These are phyloP conservation scores for Coniochaeta prunicola DNA, from an alignment of 2,329 filamentous ascomycete species.

Conservation along the genomic window DNA sequence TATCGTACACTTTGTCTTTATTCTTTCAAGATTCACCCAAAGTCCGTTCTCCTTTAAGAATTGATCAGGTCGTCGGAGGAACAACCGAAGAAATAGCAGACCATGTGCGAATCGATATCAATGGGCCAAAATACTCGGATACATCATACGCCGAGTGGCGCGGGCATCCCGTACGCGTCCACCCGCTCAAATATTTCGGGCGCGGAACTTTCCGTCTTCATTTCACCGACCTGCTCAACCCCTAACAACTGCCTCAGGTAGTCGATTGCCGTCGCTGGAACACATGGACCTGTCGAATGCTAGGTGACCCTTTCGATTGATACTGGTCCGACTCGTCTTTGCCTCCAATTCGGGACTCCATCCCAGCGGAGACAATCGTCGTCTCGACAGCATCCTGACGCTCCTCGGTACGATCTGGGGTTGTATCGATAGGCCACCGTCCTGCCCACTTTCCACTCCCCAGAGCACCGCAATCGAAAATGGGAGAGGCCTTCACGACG, in stretches of 20 bases:
- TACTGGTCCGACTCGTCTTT: not conserved
- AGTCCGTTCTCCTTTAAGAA: no score
- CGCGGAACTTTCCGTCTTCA: not conserved
- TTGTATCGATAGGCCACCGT: not conserved
- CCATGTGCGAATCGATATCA: not conserved
- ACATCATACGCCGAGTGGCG: not conserved
- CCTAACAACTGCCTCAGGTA: not conserved
- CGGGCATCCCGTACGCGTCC: not conserved
- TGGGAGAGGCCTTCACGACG: constrained; percentile 10
- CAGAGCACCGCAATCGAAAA: not conserved
- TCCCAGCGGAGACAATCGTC: not conserved
- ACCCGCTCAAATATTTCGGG: not conserved
- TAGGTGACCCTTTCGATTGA: not conserved
- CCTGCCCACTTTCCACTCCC: not conserved
- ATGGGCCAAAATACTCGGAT: not conserved
- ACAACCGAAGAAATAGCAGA: no score
- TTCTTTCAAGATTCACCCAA: no score
- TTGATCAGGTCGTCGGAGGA: no score
- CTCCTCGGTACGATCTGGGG: not conserved
- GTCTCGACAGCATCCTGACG: not conserved
- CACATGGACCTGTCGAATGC: not conserved
- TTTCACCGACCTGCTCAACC: not conserved
- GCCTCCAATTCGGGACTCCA: not conserved
- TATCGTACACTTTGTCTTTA: no score
- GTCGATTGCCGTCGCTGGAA: not conserved